phyloP scores from a whole-genome alignment of 441 rosid genomes.

The Eruca vesicaria region DNA sequence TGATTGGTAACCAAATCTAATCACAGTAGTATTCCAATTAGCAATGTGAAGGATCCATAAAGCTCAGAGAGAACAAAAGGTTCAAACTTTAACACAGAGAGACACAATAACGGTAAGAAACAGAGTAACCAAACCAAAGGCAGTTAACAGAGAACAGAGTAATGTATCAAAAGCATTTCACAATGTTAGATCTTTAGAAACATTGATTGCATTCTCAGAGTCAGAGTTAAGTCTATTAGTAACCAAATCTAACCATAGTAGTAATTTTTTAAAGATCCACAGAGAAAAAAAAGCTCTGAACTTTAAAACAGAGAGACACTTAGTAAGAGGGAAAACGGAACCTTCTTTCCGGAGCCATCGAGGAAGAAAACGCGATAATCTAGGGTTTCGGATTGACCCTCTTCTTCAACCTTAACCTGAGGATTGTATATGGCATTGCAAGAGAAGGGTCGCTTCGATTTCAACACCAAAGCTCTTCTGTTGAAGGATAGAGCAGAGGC shows the following conservation, averaged over 20 bases:
- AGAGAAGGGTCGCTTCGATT: slow-evolving; percentile 51
- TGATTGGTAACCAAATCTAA: background rate
- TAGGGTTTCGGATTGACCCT: slow-evolving; percentile 82
- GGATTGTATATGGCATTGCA: slow-evolving; percentile 79
- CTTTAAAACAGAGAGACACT: background rate
- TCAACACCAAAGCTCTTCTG: slow-evolving; percentile 26
- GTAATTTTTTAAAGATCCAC: background rate
- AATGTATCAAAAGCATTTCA: slow-evolving; percentile 8
- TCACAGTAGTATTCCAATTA: background rate
- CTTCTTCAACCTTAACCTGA: slow-evolving; percentile 59
- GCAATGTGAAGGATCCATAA: background rate
- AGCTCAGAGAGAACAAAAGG: background rate
- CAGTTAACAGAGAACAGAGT: background rate
- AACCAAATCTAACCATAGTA: background rate
- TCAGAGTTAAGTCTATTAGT: background rate
- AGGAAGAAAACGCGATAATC: slow-evolving; percentile 85
- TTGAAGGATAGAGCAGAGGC: slow-evolving; percentile 33
- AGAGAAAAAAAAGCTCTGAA: background rate
- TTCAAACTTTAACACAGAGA: background rate
- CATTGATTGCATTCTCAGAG: background rate
- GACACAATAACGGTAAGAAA: background rate
- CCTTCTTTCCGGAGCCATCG: slow-evolving; percentile 80
- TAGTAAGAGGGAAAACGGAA: slow-evolving; percentile 11
- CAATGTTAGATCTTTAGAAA: background rate
- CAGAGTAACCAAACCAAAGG: background rate